Conservation (phyloP, 257 asterid species). For the Nicotiana noctiflora region DNA sequence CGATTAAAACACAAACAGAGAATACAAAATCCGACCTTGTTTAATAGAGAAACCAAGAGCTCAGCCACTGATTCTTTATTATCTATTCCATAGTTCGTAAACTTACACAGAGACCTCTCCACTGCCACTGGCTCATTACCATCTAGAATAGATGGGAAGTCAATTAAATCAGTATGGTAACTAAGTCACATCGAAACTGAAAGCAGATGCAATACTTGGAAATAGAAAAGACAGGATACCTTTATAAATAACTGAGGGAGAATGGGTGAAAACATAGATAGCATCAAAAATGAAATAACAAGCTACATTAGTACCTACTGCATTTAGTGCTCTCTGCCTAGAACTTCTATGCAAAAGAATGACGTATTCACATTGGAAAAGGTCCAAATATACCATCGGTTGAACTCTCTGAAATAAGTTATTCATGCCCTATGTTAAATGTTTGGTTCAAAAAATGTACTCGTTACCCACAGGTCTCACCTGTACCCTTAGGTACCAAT, state of each 20-base stretch:
- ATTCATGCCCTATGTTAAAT: too few species aligned
- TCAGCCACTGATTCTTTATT: constrained; percentile 71
- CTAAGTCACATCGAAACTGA: not conserved
- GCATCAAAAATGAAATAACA: not conserved
- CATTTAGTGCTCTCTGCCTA: not conserved
- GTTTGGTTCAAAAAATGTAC: too few species aligned
- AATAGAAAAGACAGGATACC: not conserved
- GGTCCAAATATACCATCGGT: too few species aligned
- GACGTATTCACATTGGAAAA: not conserved
- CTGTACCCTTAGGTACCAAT: too few species aligned
- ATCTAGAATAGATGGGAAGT: constrained; percentile 36
- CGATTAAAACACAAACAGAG: not conserved
- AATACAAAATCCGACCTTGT: constrained; percentile 44
- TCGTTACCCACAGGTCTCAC: too few species aligned
- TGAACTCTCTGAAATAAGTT: too few species aligned
- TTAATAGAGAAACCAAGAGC: constrained; percentile 72
- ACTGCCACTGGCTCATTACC: constrained; percentile 68
- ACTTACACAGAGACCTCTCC: constrained; percentile 40
- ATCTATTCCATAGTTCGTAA: constrained; percentile 49
- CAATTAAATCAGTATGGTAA: not conserved
- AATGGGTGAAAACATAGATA: not conserved
- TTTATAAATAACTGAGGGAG: not conserved
- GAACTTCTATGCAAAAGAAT: not conserved
- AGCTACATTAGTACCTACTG: not conserved
- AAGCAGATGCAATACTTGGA: not conserved